Conservation (phyloP, 192 early-diverging fungal species). For the Tieghemiomyces parasiticus region DNA sequence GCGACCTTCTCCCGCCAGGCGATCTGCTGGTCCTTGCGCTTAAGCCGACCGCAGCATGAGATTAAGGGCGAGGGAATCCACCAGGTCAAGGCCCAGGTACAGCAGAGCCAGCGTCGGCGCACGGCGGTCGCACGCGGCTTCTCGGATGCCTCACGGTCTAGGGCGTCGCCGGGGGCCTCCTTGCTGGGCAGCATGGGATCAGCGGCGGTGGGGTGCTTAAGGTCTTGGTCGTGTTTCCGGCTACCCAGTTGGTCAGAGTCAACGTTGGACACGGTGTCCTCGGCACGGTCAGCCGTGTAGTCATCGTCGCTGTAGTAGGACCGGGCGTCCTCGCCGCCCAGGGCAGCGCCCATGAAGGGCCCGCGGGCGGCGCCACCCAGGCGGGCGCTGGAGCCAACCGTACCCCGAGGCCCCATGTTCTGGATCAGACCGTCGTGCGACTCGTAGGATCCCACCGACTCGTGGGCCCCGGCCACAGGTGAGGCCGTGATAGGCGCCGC, state of each 20-base stretch:
- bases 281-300: constrained; percentile 24
- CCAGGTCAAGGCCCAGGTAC: constrained; percentile 53
- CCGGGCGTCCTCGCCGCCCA: constrained; percentile 14
- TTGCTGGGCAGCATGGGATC: constrained; percentile 13
- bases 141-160: constrained; percentile 33
- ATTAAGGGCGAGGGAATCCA: constrained; percentile 64
- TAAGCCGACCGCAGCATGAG: constrained; percentile 57
- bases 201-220: constrained; percentile 22
- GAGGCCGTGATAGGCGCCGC: constrained; percentile 19
- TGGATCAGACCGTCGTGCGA: constrained; percentile 14
- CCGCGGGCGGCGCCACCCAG: constrained; percentile 21
- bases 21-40: constrained; percentile 60
- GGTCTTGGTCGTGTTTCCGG: constrained; percentile 18
- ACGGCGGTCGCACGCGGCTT: constrained; percentile 34
- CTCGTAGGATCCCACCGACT: constrained; percentile 19
- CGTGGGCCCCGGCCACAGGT: constrained; percentile 15
- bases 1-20: constrained; percentile 98
- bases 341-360: constrained; percentile 22
- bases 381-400: constrained; percentile 12
- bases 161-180: constrained; percentile 12
- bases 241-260: constrained; percentile 19
- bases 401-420: constrained; percentile 9
- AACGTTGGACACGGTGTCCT: constrained; percentile 31
- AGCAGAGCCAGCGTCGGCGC: constrained; percentile 66
- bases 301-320: constrained; percentile 32